Base-by-base conservation (phyloP, 352 stramenopile genomes). In the Pythium apleroticum region DNA sequence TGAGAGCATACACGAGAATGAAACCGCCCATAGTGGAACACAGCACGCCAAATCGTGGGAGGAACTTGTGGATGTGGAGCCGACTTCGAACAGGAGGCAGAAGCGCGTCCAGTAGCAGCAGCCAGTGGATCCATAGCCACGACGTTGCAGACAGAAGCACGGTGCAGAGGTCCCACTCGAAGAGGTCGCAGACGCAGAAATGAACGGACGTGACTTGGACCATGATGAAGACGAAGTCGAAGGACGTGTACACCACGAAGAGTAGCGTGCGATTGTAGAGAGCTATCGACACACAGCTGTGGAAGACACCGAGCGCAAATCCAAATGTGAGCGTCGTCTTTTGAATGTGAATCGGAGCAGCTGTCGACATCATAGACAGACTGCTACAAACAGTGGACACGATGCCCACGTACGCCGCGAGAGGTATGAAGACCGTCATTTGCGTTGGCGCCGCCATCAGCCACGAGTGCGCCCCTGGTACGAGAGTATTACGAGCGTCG, bases 221-320 rank as follows among this genome's bases (percentile, higher is more conserved):
- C 41, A 45, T 33, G 30, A 70, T 43, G 52, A 70, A 73, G 14
- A 56, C 35, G 54, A 66, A 73, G 33, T 73, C 62, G 39, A 73
- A 73, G 11, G 61, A 66, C 3, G 52, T 61, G 52, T 48, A 53
- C 12, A 73, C 35, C 8, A 45, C 57, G 1, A 39, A 20, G 9
- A 69, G 31, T 8, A 73, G 25, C 12, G 63, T 41, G 17, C 66
- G 66, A 37, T 73, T 62, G 31, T 48, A 63, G 3, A 69, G 57
- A 2, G 28, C 11, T 4, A 54, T 2, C 4, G 24, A 69, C 7
- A 56, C 46, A 19, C 28, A 22, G 20, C 55, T 62, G 45, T 66
- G 52, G 12, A 62, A 14, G 1, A 57, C 22, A 17, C 61, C 65
- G 4, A 65, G 20, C 14, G 48, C 20, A 2, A 62, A 61, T 33